These are phyloP conservation scores for Plasmodium vivax DNA, from an alignment of 169 alveolate species.

Conservation along the genomic window DNA sequence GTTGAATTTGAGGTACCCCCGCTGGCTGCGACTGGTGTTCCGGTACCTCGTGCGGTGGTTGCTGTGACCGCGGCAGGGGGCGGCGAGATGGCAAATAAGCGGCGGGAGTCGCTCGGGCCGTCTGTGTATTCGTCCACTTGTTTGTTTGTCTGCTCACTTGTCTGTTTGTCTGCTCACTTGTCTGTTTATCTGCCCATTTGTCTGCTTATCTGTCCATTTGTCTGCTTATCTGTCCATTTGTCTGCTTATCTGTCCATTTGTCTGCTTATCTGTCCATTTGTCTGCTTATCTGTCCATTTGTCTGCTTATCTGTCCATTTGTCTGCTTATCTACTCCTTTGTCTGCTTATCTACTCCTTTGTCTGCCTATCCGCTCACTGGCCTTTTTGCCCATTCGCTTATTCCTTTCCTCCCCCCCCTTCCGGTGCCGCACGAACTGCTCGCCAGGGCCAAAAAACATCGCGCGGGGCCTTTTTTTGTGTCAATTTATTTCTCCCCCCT, in stretches of 20 bases:
- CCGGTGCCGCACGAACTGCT: not conserved
- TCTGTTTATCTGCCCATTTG: not conserved
- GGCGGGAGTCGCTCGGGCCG: not conserved
- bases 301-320: not conserved
- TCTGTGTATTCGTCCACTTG: not conserved
- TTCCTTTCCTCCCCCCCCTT: not conserved
- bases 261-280: not conserved
- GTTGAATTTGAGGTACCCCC: conserved; percentile 62
- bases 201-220: not conserved
- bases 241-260: not conserved
- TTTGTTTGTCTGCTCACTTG: not conserved
- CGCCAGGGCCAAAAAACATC: not conserved
- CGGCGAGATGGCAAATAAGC: not conserved
- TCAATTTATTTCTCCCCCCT: not conserved
- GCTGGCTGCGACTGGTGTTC: conserved; percentile 16
- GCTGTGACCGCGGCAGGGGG: not conserved
- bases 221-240: not conserved
- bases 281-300: not conserved
- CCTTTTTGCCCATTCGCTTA: not conserved
- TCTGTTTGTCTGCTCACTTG: not conserved
- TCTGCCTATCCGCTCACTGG: not conserved
- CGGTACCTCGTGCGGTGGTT: conserved; percentile 54
- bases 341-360: not conserved
- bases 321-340: not conserved
- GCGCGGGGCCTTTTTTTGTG: not conserved